Conservation (phyloP, 164 flowering plant species). For the Magnolia kwangsiensis region DNA sequence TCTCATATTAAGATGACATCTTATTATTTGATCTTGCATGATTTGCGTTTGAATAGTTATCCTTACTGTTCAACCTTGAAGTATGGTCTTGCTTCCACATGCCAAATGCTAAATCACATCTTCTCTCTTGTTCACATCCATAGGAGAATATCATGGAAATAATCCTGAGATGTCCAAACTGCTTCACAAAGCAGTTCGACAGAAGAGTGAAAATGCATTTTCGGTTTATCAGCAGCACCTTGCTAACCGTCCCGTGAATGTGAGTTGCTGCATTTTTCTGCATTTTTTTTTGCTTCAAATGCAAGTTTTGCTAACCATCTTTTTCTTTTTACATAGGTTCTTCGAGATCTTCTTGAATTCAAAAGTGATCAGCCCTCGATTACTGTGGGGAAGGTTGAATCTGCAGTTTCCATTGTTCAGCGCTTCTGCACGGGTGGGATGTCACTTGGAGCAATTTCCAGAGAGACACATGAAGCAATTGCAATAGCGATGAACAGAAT, state of each 20-base stretch:
- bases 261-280: slow-evolving; percentile 34
- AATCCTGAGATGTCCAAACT: slow-evolving; percentile 99
- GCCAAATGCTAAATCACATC: neutral
- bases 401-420: slow-evolving; percentile 83
- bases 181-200: slow-evolving; percentile 97
- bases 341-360: slow-evolving; percentile 94
- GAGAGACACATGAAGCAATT: slow-evolving; percentile 99
- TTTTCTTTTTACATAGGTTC: slow-evolving; percentile 48
- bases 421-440: slow-evolving; percentile 99
- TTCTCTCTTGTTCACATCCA: slow-evolving; percentile 10
- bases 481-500: slow-evolving; percentile 98
- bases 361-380: slow-evolving; percentile 89
- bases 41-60: too few relatives aligned
- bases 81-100: neutral
- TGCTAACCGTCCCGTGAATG: slow-evolving; percentile 95
- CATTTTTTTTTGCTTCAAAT: neutral
- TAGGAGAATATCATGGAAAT: slow-evolving; percentile 98
- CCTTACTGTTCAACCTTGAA: too few relatives aligned
- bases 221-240: slow-evolving; percentile 95
- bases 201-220: slow-evolving; percentile 83
- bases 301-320: neutral
- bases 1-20: neutral
- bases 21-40: too few relatives aligned
- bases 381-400: slow-evolving; percentile 91
- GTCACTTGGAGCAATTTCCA: slow-evolving; percentile 99